A percentile compares a stretch with the other conserved stretches of the same genome.
These are phyloP conservation scores for Clonostachys sp. DNA, from an alignment of 2,329 filamentous ascomycete species.

Conservation along the genomic window DNA sequence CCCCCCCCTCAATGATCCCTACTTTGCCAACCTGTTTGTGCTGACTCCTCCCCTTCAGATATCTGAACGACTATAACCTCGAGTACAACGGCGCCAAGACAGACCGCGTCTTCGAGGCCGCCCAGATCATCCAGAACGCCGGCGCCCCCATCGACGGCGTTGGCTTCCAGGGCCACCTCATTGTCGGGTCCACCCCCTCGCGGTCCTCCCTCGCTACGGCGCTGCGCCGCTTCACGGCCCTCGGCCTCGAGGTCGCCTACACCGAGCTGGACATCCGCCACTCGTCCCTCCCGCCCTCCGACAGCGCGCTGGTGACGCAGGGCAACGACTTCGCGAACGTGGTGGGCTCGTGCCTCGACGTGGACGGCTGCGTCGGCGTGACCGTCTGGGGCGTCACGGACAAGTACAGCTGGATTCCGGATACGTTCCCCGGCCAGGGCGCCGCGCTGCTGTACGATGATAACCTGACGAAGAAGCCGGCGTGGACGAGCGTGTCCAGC, in stretches of 20 bases:
- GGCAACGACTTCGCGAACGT: constrained; percentile 36
- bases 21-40: no score
- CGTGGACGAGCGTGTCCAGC: constrained; percentile 29
- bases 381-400: constrained; percentile 39
- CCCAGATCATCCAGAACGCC: constrained; percentile 40
- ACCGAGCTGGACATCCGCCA: constrained; percentile 60
- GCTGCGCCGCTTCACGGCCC: constrained; percentile 43
- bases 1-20: no score
- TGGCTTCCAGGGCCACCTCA: constrained; percentile 58
- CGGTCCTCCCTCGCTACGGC: constrained; percentile 35
- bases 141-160: constrained; percentile 57
- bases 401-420: constrained; percentile 29
- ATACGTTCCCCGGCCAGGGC: constrained; percentile 30
- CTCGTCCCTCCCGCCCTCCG: constrained; percentile 34
- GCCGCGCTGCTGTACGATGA: constrained; percentile 31
- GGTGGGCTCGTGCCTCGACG: constrained; percentile 29
- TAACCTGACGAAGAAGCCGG: constrained; percentile 30
- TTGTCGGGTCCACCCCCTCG: constrained; percentile 45
- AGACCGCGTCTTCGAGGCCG: constrained; percentile 34
- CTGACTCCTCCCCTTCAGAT: constrained; percentile 12
- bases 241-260: constrained; percentile 52
- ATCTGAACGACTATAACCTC: constrained; percentile 52
- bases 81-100: constrained; percentile 46
- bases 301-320: constrained; percentile 36
- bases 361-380: constrained; percentile 32